phyloP scores from a whole-genome alignment of 1,284 basidiomycete genomes.

The Stygiomarasmius scandens region DNA sequence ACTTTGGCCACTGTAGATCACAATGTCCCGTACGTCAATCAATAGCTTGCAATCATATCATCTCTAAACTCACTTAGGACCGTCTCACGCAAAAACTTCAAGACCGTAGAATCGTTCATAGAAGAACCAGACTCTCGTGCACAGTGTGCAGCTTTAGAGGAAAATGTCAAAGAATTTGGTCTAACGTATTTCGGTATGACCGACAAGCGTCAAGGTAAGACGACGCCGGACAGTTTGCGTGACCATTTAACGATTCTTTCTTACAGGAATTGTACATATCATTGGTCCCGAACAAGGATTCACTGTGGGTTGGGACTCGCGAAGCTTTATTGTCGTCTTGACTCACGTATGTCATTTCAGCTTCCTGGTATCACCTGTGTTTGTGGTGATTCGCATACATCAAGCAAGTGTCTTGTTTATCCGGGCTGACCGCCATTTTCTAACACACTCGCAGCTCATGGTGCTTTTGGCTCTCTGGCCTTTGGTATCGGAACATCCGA shows the following conservation, averaged over 20 bases:
- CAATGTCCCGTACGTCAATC: slow-evolving; percentile 83
- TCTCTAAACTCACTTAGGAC: slow-evolving; percentile 54
- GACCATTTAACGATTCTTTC: background rate
- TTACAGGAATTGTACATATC: slow-evolving; percentile 88
- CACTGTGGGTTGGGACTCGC: slow-evolving; percentile 70
- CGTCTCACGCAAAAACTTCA: slow-evolving; percentile 83
- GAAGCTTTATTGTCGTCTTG: background rate
- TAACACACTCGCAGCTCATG: slow-evolving; percentile 67
- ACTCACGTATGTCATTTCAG: slow-evolving; percentile 39
- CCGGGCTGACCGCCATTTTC: too few relatives aligned
- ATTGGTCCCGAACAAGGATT: slow-evolving; percentile 98
- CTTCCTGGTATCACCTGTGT: slow-evolving; percentile 95
- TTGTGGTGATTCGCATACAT: slow-evolving; percentile 95
- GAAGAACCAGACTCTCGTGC: slow-evolving; percentile 87
- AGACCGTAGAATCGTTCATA: slow-evolving; percentile 78
- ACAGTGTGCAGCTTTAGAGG: slow-evolving; percentile 90
- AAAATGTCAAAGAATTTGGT: slow-evolving; percentile 95
- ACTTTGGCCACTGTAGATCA: slow-evolving; percentile 96
- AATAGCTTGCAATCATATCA: slow-evolving; percentile 11
- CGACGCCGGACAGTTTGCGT: background rate
- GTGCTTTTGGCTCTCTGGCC: slow-evolving; percentile 93
- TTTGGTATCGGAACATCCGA: slow-evolving; percentile 98
- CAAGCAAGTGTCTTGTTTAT: slow-evolving; percentile 54
- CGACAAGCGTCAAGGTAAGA: slow-evolving; percentile 83
- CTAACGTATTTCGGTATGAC: slow-evolving; percentile 95